These are phyloP conservation scores for Aspergillus conjunctus DNA, from an alignment of 495 filamentous ascomycete genomes.

Conservation along the genomic window DNA sequence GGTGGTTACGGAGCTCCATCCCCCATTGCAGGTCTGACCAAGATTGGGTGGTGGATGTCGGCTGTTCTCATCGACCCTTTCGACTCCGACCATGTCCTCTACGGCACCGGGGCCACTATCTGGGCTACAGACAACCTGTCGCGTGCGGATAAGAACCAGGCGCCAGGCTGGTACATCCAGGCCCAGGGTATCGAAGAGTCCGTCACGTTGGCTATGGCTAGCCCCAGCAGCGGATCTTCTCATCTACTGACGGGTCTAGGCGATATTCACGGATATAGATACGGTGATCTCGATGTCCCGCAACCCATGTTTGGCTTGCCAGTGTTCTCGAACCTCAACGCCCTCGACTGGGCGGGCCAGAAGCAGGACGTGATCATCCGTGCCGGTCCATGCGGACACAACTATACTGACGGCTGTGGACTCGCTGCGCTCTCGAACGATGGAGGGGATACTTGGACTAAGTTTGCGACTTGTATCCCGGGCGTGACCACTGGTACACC, in stretches of 20 bases:
- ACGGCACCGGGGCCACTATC: slow-evolving; percentile 58
- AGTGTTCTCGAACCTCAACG: slow-evolving; percentile 49
- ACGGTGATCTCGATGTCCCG: slow-evolving; percentile 50
- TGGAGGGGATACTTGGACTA: slow-evolving; percentile 16
- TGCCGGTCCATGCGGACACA: slow-evolving; percentile 49
- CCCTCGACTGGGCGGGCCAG: slow-evolving; percentile 61
- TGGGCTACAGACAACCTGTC: slow-evolving; percentile 47
- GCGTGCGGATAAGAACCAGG: slow-evolving; percentile 51
- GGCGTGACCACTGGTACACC: slow-evolving; percentile 15
- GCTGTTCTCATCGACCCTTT: slow-evolving; percentile 60
- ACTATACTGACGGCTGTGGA: slow-evolving; percentile 49
- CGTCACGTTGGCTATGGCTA: slow-evolving; percentile 53
- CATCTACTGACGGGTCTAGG: slow-evolving; percentile 60
- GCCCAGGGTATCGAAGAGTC: slow-evolving; percentile 64
- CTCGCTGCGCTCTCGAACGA: slow-evolving; percentile 55
- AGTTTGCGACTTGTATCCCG: slow-evolving; percentile 21
- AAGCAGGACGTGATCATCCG: slow-evolving; percentile 55
- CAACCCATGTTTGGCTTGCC: slow-evolving; percentile 52
- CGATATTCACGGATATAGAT: slow-evolving; percentile 59
- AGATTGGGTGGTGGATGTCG: slow-evolving; percentile 67
- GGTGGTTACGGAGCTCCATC: slow-evolving; percentile 25
- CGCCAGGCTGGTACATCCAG: slow-evolving; percentile 50
- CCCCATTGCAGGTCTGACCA: slow-evolving; percentile 24
- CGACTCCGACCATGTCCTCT: slow-evolving; percentile 62
- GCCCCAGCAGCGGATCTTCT: slow-evolving; percentile 50